phyloP scores from a whole-genome alignment of 768 basidiomycete species.

The Termitomyces sp. region DNA sequence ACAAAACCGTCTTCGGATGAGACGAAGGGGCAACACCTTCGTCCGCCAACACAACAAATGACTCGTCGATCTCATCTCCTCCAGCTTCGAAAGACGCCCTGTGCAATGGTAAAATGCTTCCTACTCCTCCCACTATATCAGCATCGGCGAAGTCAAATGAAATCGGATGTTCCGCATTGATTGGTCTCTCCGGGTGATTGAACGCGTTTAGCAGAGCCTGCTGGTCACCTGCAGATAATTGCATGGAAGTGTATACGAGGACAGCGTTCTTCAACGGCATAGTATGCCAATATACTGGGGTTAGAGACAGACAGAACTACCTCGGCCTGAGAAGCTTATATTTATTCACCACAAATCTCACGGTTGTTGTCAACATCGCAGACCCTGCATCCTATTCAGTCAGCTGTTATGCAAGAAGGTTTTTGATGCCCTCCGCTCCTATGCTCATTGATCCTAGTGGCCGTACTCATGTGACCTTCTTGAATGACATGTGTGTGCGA shows the following conservation, averaged over 20 bases:
- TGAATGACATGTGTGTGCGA: not conserved
- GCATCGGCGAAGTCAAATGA: slow-evolving; percentile 5
- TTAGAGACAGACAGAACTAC: not conserved
- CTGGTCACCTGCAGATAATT: not conserved
- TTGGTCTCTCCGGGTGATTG: slow-evolving; percentile 4
- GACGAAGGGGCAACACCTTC: slow-evolving; percentile 12
- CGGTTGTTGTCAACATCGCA: slow-evolving; percentile 8
- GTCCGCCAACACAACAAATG: slow-evolving; percentile 12
- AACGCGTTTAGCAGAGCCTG: slow-evolving; percentile 6
- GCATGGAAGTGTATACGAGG: slow-evolving; percentile 12
- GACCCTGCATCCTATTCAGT: slow-evolving; percentile 3
- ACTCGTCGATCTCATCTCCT: not conserved
- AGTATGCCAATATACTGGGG: not conserved
- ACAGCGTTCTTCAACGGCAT: slow-evolving; percentile 7
- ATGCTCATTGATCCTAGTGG: not conserved
- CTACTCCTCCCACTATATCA: slow-evolving; percentile 5
- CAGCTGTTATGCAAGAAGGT: not conserved
- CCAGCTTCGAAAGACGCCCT: not conserved
- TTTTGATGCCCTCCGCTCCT: not conserved
- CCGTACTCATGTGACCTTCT: not conserved
- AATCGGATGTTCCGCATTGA: not conserved
- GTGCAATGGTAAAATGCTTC: slow-evolving; percentile 4
- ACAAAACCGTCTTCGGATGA: slow-evolving; percentile 14
- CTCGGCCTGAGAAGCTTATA: slow-evolving; percentile 9
- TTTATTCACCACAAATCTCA: slow-evolving; percentile 5